Conservation (phyloP, 148 eudicot genomes). For the Rhododendron henanense region DNA sequence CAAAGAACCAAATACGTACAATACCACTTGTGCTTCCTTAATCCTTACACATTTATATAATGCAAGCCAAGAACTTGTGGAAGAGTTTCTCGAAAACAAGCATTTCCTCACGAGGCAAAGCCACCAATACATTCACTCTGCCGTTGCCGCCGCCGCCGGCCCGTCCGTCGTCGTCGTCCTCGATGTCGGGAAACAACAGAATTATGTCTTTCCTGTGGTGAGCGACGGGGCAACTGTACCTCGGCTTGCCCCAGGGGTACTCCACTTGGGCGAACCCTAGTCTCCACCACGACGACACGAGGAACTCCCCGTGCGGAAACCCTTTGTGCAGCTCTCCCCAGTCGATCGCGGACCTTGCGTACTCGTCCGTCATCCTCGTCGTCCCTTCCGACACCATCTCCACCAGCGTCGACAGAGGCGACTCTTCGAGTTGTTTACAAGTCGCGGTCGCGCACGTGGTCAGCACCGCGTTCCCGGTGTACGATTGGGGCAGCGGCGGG, state of each 20-base stretch:
- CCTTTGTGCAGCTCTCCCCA: slow-evolving; percentile 83
- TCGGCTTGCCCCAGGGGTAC: slow-evolving; percentile 93
- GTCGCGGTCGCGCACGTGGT: slow-evolving; percentile 60
- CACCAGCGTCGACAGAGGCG: slow-evolving; percentile 45
- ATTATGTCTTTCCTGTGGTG: slow-evolving; percentile 78
- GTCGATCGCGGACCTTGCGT: slow-evolving; percentile 73
- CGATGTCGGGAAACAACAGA: slow-evolving; percentile 65
- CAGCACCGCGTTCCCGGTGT: slow-evolving; percentile 78
- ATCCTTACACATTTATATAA: neutral
- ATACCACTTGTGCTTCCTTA: no score
- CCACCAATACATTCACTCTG: slow-evolving; percentile 68
- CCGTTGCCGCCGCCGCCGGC: slow-evolving; percentile 15
- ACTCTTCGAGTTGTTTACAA: slow-evolving; percentile 50
- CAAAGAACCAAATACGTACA: no score
- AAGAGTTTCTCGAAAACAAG: slow-evolving; percentile 49
- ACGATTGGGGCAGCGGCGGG: slow-evolving; percentile 55
- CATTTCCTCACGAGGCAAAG: slow-evolving; percentile 80
- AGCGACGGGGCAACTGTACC: slow-evolving; percentile 82
- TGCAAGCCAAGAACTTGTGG: slow-evolving; percentile 26
- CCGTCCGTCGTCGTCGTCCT: slow-evolving; percentile 13
- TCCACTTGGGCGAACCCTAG: slow-evolving; percentile 70
- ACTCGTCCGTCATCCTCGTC: slow-evolving; percentile 66
- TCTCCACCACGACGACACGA: slow-evolving; percentile 92
- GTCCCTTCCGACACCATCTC: slow-evolving; percentile 58
- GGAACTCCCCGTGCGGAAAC: slow-evolving; percentile 79